A percentile compares a stretch with the other conserved stretches of the same genome.
Conservation (phyloP, 257 asterid genomes). For the Anisodus acutangulus region DNA sequence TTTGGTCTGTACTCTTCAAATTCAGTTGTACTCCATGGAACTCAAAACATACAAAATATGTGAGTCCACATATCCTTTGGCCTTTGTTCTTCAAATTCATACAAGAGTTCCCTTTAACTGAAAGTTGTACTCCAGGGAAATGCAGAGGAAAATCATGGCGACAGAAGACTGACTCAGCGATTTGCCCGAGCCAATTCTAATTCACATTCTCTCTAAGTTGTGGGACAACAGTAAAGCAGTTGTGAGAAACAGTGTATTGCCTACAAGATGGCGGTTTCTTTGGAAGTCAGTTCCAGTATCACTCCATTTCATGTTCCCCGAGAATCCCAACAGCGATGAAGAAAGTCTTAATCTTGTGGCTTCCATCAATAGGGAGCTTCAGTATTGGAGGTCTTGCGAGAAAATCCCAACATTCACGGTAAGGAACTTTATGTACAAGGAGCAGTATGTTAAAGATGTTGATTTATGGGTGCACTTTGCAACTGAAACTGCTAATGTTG, state of each 20-base stretch:
- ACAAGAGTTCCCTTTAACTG: no score
- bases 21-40: no score
- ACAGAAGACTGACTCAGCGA: neutral
- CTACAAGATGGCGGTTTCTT: neutral
- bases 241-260: neutral
- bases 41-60: no score
- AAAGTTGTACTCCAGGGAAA: neutral
- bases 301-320: neutral
- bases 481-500: neutral
- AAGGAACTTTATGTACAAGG: no score
- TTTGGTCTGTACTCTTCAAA: no score
- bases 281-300: neutral
- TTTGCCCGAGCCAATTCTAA: neutral
- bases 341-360: neutral
- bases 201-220: neutral
- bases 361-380: neutral
- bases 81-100: no score
- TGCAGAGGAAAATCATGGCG: neutral
- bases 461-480: slow-evolving; percentile 21
- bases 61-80: no score
- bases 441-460: neutral
- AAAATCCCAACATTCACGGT: neutral
- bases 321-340: neutral
- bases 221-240: neutral
- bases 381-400: neutral